Evolutionary conservation across 163 green algal species (phyloP), one percentile per base, ranked within the genome.

Genomic region (Chlorella variabilis): DNA sequence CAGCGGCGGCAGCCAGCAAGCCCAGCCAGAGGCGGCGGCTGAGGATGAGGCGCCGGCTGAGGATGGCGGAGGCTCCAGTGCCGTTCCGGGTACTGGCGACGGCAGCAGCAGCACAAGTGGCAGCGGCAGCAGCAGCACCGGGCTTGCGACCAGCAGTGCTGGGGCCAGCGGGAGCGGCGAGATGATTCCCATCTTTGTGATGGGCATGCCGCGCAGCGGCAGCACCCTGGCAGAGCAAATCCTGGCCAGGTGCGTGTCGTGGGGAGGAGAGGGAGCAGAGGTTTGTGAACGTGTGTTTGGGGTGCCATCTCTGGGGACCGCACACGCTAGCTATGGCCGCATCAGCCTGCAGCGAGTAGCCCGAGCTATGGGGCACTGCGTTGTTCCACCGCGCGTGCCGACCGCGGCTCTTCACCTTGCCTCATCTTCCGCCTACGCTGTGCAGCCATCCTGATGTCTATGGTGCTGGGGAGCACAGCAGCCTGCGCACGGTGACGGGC

Each of bases 201-300:
- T 96, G 54, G 93, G 93, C n/a, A 77, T 95, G 85, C 90, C 93
- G 0, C 78, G 93, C 13, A 93, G 86, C 9, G 93, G 93, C 51
- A 95, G 89, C 85, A 96, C 92, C 1, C 89, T 97, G 36, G 73
- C 95, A 54, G 93, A 97, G 84, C 87, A 93, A 70, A 91, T 95
- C 41, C 84, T 96, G 45, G 77, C 83, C 5, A 89, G 87, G 87
- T 88, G 70, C 13, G 39, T 2, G 25, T 31, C 4, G n/a, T n/a
- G n/a, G n/a, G n/a, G n/a, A n/a, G n/a, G n/a, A n/a, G n/a, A n/a
- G n/a, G n/a, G n/a, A n/a, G n/a, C n/a, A n/a, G n/a, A n/a, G n/a
- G n/a, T n/a, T n/a, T n/a, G n/a, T 23, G 63, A 31, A 11, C 33
- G 34, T 20, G 63, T 48, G 63, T 4, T 71, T 15, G 15, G 9